Conservation (phyloP, 1,139 yeast species). For the Suhomyces coccinellae region DNA sequence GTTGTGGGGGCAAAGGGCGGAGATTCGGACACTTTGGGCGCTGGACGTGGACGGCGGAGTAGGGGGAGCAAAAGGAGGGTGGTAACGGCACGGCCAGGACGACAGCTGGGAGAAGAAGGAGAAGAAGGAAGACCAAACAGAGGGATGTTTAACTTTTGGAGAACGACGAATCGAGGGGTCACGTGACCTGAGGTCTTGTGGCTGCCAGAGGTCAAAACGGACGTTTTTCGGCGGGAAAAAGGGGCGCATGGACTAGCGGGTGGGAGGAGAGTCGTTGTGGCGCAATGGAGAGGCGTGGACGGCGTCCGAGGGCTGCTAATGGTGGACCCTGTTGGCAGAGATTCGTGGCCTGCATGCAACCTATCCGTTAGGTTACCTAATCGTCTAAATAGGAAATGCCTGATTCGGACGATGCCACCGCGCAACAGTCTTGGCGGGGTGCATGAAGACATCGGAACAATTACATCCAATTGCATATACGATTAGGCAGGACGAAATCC, state of each 20-base stretch:
- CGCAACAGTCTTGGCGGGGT: not conserved
- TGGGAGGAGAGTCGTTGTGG: not conserved
- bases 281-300: not conserved
- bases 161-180: not conserved
- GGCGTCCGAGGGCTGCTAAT: not conserved
- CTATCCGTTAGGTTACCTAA: not conserved
- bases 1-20: not conserved
- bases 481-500: no score
- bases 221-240: not conserved
- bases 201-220: not conserved
- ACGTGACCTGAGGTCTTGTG: not conserved
- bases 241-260: no score
- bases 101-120: not conserved
- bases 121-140: no score
- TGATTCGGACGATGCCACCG: constrained; percentile 4
- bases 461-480: no score
- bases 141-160: no score
- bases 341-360: not conserved
- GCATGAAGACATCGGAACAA: not conserved
- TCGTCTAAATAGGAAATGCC: constrained; percentile 3
- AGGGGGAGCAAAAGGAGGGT: not conserved
- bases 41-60: not conserved
- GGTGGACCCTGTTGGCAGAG: not conserved
- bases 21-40: no score
- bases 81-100: not conserved